A percentile compares a stretch with the other conserved stretches of the same genome.
Evolutionary conservation across 2,329 filamentous ascomycete species (phyloP).

Genomic region (Fusarium tanahbumbuense): DNA sequence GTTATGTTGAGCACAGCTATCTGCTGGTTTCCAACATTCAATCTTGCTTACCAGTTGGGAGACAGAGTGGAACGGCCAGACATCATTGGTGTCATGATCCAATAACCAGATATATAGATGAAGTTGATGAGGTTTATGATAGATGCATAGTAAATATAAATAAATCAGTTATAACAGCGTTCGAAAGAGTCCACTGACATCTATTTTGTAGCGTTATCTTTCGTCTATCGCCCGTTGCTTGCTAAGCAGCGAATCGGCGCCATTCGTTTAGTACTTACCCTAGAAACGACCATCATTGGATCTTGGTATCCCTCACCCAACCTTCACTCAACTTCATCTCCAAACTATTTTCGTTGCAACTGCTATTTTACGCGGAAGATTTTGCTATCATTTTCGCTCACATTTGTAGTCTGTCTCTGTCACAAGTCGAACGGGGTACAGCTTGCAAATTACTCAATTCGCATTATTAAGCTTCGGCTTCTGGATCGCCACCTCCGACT

Average conservation of each 20-base stretch:
- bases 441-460: background rate
- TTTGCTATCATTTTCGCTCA: background rate
- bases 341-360: background rate
- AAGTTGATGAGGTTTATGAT: background rate
- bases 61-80: background rate
- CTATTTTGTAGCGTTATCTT: background rate
- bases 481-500: conserved; percentile 35
- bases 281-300: conserved; percentile 19
- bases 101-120: background rate
- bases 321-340: background rate
- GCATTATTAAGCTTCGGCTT: conserved; percentile 41
- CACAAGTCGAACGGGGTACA: background rate
- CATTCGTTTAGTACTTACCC: conserved; percentile 39
- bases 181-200: background rate
- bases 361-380: too few relatives aligned
- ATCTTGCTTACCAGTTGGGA: background rate
- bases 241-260: conserved; percentile 40
- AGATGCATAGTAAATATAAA: background rate
- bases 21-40: background rate
- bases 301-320: background rate
- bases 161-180: background rate
- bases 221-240: conserved; percentile 14
- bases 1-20: background rate
- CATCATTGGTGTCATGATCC: background rate
- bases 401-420: background rate